Conservation (phyloP, 2,329 filamentous ascomycete species). For the Magnaporthales sp. region DNA sequence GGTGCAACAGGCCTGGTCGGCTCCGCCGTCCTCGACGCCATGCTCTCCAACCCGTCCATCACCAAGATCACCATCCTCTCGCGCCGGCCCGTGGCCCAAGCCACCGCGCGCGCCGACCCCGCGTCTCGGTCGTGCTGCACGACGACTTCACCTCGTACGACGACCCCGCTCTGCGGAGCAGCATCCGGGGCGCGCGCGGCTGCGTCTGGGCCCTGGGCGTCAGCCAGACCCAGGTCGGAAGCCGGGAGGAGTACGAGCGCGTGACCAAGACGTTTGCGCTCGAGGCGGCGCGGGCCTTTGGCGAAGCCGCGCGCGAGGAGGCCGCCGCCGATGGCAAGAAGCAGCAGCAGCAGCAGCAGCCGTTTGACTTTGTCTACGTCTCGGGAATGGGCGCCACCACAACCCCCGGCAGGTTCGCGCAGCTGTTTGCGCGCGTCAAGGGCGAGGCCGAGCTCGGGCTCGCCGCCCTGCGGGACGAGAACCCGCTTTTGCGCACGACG, state of each 20-base stretch:
- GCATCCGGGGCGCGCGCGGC: slow-evolving; percentile 55
- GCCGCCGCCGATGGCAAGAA: not conserved
- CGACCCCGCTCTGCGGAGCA: slow-evolving; percentile 37
- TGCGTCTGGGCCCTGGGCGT: slow-evolving; percentile 70
- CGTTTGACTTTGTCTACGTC: slow-evolving; percentile 64
- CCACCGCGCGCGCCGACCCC: slow-evolving; percentile 47
- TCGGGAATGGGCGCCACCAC: slow-evolving; percentile 56
- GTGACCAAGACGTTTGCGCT: slow-evolving; percentile 62
- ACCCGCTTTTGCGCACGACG: slow-evolving; percentile 36
- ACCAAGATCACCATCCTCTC: slow-evolving; percentile 61
- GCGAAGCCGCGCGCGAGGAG: not conserved
- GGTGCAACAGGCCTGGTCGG: slow-evolving; percentile 62
- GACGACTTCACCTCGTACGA: slow-evolving; percentile 57
- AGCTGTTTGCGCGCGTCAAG: slow-evolving; percentile 55
- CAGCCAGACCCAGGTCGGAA: slow-evolving; percentile 48
- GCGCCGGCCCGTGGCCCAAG: slow-evolving; percentile 55
- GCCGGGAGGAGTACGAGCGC: slow-evolving; percentile 49
- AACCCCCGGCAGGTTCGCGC: slow-evolving; percentile 43
- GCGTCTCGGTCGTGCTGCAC: slow-evolving; percentile 59
- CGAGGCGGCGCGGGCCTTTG: slow-evolving; percentile 54
- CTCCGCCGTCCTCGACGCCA: slow-evolving; percentile 50
- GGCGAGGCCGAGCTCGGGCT: slow-evolving; percentile 56
- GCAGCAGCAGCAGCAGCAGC: slow-evolving; percentile 12
- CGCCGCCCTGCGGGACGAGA: slow-evolving; percentile 36
- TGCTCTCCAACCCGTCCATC: slow-evolving; percentile 47